Percentiles rank a stretch among this genome's conserved stretches.
These are phyloP conservation scores for Backusella westeae DNA, from an alignment of 192 early-diverging fungal species.

Conservation along the genomic window DNA sequence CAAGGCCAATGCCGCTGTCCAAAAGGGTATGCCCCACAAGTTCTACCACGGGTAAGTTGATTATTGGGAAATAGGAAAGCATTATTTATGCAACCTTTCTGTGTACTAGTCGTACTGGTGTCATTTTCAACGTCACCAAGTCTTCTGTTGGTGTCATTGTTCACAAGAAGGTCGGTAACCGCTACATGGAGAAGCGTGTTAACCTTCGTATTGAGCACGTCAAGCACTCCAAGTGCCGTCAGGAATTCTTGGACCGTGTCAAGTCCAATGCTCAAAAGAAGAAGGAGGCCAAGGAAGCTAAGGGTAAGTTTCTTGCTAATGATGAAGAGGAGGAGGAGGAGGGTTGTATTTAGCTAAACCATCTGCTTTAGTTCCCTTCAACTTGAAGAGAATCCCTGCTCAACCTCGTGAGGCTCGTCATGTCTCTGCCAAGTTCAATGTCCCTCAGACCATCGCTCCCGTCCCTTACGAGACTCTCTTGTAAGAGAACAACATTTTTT, in stretches of 20 bases:
- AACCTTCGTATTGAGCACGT: conserved; percentile 99
- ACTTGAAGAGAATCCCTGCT: conserved; percentile 89
- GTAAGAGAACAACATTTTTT: conserved; percentile 30
- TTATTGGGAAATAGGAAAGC: background rate
- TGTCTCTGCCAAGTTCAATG: conserved; percentile 85
- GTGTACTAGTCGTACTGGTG: conserved; percentile 80
- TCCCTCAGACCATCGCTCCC: conserved; percentile 90
- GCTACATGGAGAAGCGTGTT: conserved; percentile 98
- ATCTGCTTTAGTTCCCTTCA: conserved; percentile 43
- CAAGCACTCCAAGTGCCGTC: conserved; percentile 99
- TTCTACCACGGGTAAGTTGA: conserved; percentile 91
- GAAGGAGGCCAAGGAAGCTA: conserved; percentile 68
- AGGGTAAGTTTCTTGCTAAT: conserved; percentile 1
- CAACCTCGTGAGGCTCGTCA: conserved; percentile 86
- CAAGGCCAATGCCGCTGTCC: conserved; percentile 98
- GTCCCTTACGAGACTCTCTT: conserved; percentile 91
- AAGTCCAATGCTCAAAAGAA: conserved; percentile 88
- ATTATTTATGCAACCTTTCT: background rate
- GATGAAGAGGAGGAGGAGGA: too few relatives aligned
- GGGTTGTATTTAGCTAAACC: background rate
- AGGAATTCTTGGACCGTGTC: conserved; percentile 95
- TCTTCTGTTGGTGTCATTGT: conserved; percentile 97
- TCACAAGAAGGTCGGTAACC: conserved; percentile 98
- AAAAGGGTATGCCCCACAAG: conserved; percentile 99
- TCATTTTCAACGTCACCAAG: conserved; percentile 99